These are phyloP conservation scores for Aspergillus bertholletiae DNA, from an alignment of 495 filamentous ascomycete genomes.

Conservation along the genomic window DNA sequence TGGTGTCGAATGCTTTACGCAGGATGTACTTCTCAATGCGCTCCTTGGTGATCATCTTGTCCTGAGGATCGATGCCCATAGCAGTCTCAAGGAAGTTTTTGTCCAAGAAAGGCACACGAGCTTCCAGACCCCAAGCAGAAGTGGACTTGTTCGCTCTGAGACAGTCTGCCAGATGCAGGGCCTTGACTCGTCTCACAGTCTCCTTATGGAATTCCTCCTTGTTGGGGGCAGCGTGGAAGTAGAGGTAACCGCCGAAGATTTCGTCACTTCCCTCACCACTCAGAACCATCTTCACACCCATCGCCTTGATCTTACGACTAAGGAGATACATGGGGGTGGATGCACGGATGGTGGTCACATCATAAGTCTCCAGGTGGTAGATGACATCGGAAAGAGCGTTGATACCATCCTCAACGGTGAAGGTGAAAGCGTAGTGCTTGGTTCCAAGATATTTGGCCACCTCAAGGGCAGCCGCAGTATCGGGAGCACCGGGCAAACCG, in stretches of 20 bases:
- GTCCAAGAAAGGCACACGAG: conserved; percentile 96
- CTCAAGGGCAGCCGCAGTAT: conserved; percentile 81
- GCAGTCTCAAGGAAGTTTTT: conserved; percentile 88
- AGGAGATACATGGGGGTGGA: conserved; percentile 99
- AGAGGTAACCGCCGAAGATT: conserved; percentile 97
- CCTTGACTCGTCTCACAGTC: conserved; percentile 87
- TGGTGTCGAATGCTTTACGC: conserved; percentile 93
- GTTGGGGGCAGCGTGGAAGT: conserved; percentile 92
- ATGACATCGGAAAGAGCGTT: conserved; percentile 96
- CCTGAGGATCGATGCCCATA: conserved; percentile 88
- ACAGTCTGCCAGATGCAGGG: conserved; percentile 92
- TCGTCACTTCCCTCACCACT: conserved; percentile 96
- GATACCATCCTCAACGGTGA: conserved; percentile 94
- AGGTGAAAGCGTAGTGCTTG: conserved; percentile 95
- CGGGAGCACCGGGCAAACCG: conserved; percentile 84
- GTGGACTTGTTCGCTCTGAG: conserved; percentile 98
- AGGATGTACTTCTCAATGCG: conserved; percentile 96
- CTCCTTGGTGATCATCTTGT: conserved; percentile 92
- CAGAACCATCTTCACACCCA: conserved; percentile 99
- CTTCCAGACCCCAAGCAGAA: conserved; percentile 97
- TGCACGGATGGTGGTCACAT: conserved; percentile 97
- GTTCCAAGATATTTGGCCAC: conserved; percentile 95
- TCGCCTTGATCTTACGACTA: conserved; percentile 96
- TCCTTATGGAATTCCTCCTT: conserved; percentile 91
- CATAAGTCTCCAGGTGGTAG: conserved; percentile 94